Conservation (phyloP, 306 rosid genomes). For the Quercus glauca region DNA sequence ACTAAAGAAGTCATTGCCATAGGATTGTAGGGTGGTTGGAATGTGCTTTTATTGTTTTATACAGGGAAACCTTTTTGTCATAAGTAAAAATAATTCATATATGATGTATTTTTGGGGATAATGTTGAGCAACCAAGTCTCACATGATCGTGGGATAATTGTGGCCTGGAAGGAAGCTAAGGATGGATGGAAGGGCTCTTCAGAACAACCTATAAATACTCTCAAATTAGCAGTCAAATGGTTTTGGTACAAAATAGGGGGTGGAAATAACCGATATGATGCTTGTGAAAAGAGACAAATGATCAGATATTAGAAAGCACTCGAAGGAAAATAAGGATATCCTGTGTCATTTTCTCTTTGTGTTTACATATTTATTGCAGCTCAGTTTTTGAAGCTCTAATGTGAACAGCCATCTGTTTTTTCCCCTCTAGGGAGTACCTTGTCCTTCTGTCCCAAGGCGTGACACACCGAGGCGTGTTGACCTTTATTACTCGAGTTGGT, state of each 20-base stretch:
- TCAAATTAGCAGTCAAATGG: not conserved
- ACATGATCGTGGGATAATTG: not conserved
- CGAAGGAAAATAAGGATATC: not conserved
- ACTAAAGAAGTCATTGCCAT: not conserved
- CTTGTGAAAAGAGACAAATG: not conserved
- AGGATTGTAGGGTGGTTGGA: not conserved
- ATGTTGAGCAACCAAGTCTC: not conserved
- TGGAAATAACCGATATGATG: not conserved
- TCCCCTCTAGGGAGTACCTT: slow-evolving; percentile 44
- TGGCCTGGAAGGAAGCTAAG: not conserved
- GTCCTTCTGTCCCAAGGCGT: slow-evolving; percentile 42
- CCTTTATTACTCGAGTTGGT: slow-evolving; percentile 64
- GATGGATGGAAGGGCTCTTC: not conserved
- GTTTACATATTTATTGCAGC: not conserved
- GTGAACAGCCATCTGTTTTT: not conserved
- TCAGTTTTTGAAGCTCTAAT: not conserved
- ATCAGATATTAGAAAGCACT: not conserved
- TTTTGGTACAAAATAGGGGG: not conserved
- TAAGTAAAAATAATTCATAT: not conserved
- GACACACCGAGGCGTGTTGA: slow-evolving; percentile 62
- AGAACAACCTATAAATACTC: not conserved
- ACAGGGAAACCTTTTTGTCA: not conserved
- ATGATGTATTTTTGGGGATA: not conserved
- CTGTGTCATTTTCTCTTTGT: not conserved
- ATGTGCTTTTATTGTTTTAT: not conserved